Evolutionary conservation across 345 rosid genomes (phyloP), one percentile per base, ranked within the genome.

Genomic region (Passiflora organensis): DNA sequence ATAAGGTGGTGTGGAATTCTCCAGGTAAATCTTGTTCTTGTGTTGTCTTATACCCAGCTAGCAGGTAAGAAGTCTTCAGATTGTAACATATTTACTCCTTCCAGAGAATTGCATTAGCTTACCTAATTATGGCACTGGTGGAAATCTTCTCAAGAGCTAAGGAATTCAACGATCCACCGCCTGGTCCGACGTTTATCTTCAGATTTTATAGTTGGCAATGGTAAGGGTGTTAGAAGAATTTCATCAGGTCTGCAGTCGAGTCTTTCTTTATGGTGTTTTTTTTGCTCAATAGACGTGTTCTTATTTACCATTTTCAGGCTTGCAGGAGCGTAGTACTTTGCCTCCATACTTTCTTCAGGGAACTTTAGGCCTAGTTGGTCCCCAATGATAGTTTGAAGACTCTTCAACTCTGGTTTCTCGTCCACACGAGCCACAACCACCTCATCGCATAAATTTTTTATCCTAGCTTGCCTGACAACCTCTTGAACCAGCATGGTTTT

Each of bases 21-120:
- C 6, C 97, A 91, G 97, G 96, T 91, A 54, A 68, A 49, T 0
- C 32, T 32, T 0, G 1, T 48, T 23, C 59, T 59, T 20, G 15
- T 28, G 32, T 42, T 2, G 43, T 18, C 20, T 32, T 39, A 22
- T 55, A 2, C 46, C 8, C 8, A 28, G 34, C 34, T 28, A 2
- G 34, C 8, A 28, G n/a, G n/a, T n/a, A 28, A 28, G 34, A 28
- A 28, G 34, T 28, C 34, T 8, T 3, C 8, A 8, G 34, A 28
- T 28, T 20, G 41, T 58, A 23, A 34, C 21, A 38, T 22, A 32
- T 54, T 20, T 34, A 20, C 16, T 54, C 22, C 49, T 36, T 63
- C 48, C 66, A 91, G 97, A 87, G 97, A 73, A 91, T 91, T 41
- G 96, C 97, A 53, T 71, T 91, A 41, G 83, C 96, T 48, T 91